These are phyloP conservation scores for Pythium diclinum DNA, from an alignment of 352 stramenopile species.

Conservation along the genomic window DNA sequence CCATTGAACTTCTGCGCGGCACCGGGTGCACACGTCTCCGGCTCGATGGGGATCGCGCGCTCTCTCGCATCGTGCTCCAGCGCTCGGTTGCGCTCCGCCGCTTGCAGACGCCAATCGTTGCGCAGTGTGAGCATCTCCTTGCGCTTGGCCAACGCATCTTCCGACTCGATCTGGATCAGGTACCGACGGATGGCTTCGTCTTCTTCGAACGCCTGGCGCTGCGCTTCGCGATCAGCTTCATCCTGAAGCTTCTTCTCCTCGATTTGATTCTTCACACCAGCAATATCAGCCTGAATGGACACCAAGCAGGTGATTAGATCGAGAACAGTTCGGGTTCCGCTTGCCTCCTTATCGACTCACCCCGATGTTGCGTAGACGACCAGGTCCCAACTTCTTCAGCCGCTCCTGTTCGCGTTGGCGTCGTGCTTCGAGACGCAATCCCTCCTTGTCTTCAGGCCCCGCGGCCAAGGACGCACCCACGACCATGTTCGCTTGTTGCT, in stretches of 20 bases:
- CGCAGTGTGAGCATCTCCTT: constrained; percentile 61
- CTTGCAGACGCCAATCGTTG: constrained; percentile 65
- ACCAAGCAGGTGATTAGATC: neutral
- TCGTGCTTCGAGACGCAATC: constrained; percentile 51
- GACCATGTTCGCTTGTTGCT: constrained; percentile 2
- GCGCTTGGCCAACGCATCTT: constrained; percentile 57
- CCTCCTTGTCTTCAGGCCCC: constrained; percentile 40
- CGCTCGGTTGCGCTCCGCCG: constrained; percentile 27
- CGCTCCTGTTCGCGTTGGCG: constrained; percentile 65
- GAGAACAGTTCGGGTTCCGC: neutral
- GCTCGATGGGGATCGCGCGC: constrained; percentile 45
- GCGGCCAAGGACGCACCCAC: constrained; percentile 13
- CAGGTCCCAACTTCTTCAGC: constrained; percentile 60
- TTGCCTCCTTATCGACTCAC: constrained; percentile 27
- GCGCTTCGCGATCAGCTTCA: constrained; percentile 36
- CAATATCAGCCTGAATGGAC: constrained; percentile 57
- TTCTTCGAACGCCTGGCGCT: constrained; percentile 50
- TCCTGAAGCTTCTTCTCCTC: constrained; percentile 61
- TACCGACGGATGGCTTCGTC: constrained; percentile 66
- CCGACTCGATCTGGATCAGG: constrained; percentile 72
- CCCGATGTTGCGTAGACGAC: constrained; percentile 62
- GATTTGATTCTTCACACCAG: constrained; percentile 69
- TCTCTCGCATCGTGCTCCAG: constrained; percentile 31
- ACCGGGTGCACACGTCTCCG: constrained; percentile 44
- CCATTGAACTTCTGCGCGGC: constrained; percentile 71